Base-by-base conservation (phyloP, 768 basidiomycete genomes). In the Tulasnella sp. region DNA sequence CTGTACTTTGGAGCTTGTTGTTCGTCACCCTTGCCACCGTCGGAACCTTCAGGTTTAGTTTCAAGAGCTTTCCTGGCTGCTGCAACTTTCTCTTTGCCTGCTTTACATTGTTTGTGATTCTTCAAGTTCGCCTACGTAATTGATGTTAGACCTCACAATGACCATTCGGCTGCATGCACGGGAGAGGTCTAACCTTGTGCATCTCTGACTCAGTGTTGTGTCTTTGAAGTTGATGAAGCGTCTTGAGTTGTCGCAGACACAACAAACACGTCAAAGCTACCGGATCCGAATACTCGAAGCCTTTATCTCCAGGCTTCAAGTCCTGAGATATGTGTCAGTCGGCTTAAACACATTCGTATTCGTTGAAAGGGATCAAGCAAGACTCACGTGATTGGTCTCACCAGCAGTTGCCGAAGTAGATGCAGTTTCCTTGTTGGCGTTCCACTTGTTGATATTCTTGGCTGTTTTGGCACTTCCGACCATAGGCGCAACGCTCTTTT, bases 371-470 rank as follows among this genome's bases (percentile, higher is more conserved):
- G n/a, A n/a, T n/a, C n/a, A n/a, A n/a, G n/a, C n/a, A n/a, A n/a
- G n/a, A n/a, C n/a, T n/a, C n/a, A n/a, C n/a, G n/a, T n/a, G n/a
- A n/a, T 64, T 53, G 31, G 25, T 41, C 10, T 2, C 12, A 55
- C 50, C 32, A 10, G 54, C 7, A 44, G 34, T 10, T 54, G 44
- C 25, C 31, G 31, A 56, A 31, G 19, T 5, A 54, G 33, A 45
- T 28, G 48, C 27, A 31, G 12, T 29, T 66, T 82, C 83, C 66
- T 93, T 88, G 8, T 92, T 87, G 68, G 82, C 83, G 63, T 92
- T 98, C 95, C 93, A 99, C 63, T 98, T 96, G 60, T 75, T 81
- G 62, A 99, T 96, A 60, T 91, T 90, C 64, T 76, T 84, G 43
- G 76, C 84, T 58, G 82, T 88, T 79, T 88, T 90, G 71, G 79